Conservation (phyloP, 116 monocot species). For the Iris pallida region DNA sequence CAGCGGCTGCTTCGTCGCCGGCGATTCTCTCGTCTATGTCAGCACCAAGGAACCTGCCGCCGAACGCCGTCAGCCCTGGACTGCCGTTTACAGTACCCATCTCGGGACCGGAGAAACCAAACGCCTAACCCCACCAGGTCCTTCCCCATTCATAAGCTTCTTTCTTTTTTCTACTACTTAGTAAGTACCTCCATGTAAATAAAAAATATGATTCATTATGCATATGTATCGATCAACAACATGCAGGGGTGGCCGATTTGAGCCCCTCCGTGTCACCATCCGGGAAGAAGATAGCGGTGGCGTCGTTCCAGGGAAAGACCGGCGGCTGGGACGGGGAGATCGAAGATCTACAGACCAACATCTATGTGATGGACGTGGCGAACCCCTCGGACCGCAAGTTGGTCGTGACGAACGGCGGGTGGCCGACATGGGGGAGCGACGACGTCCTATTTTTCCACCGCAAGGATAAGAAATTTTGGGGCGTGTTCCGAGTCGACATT, state of each 20-base stretch:
- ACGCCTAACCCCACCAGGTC: neutral
- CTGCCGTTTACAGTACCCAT: slow-evolving; percentile 6
- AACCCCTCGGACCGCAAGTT: neutral
- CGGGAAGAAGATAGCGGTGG: slow-evolving; percentile 4
- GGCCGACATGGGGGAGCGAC: too few relatives aligned
- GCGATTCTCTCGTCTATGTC: slow-evolving; percentile 2
- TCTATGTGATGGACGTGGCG: neutral
- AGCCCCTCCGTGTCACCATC: slow-evolving; percentile 3
- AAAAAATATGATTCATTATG: neutral
- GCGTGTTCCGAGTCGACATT: neutral
- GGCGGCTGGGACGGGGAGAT: slow-evolving; percentile 7
- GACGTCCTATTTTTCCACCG: neutral
- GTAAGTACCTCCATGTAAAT: neutral
- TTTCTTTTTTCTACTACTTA: neutral
- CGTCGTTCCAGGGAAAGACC: neutral
- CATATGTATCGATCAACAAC: neutral
- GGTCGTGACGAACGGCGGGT: neutral
- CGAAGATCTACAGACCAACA: neutral
- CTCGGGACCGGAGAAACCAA: neutral
- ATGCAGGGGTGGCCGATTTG: neutral
- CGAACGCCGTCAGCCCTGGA: slow-evolving; percentile 7
- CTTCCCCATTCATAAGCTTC: neutral
- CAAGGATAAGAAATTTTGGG: neutral
- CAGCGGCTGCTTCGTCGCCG: slow-evolving; percentile 3
- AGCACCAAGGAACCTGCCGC: neutral